Percentiles rank a stretch among this genome's conserved stretches.
Conservation (phyloP, 345 rosid species). For the Salix purpurea region DNA sequence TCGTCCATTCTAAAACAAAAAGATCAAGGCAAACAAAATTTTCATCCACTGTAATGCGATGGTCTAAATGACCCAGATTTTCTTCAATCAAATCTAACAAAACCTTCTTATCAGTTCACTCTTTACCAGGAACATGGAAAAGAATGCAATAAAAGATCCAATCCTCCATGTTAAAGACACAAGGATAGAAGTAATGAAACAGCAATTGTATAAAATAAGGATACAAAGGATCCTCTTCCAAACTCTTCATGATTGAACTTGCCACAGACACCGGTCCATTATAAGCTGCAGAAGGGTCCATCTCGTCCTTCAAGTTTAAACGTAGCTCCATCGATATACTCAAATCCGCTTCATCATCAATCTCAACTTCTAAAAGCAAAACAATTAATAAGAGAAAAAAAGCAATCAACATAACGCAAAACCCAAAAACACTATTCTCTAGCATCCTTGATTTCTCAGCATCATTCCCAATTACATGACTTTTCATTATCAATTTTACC, state of each 20-base stretch:
- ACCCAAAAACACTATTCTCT: no score
- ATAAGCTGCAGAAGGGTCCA: conserved; percentile 21
- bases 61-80: neutral
- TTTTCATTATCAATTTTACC: no score
- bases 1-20: conserved; percentile 49
- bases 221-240: conserved; percentile 75
- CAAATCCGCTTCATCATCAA: conserved; percentile 33
- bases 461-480: no score
- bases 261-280: conserved; percentile 1
- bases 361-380: conserved; percentile 28
- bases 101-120: neutral
- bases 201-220: conserved; percentile 24
- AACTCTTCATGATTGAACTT: conserved; percentile 33
- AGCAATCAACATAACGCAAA: no score
- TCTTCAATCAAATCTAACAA: no score
- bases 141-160: no score
- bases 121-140: neutral
- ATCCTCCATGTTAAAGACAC: neutral
- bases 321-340: conserved; percentile 7
- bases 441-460: no score
- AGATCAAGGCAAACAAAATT: conserved; percentile 27
- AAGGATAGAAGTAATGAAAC: neutral
- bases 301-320: conserved; percentile 27
- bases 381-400: neutral
- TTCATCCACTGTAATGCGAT: neutral